Evolutionary conservation across 352 stramenopile species (phyloP).

Genomic region (Phytophthora ohioensis): DNA sequence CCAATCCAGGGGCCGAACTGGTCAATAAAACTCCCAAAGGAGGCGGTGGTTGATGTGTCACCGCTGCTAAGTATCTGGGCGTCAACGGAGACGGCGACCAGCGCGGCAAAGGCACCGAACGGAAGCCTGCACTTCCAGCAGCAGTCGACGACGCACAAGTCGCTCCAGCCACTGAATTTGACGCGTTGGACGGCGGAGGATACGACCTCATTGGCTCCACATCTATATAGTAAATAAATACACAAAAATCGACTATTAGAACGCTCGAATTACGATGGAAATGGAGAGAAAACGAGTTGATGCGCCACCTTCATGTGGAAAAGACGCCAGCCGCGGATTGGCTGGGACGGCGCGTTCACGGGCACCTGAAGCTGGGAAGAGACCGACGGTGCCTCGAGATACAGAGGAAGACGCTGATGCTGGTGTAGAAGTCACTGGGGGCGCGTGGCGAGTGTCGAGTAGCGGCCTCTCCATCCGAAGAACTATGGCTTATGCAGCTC

Average conservation of each 20-base stretch:
- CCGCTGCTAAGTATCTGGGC: conserved; percentile 33
- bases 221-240: conserved; percentile 19
- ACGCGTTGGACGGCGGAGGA: conserved; percentile 13
- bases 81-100: conserved; percentile 39
- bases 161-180: conserved; percentile 9
- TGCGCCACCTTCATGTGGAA: conserved; percentile 39
- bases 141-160: conserved; percentile 15
- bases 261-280: background rate
- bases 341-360: conserved; percentile 24
- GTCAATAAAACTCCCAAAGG: conserved; percentile 27
- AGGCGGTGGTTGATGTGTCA: conserved; percentile 22
- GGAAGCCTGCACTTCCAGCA: conserved; percentile 17
- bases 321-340: conserved; percentile 29
- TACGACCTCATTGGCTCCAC: conserved; percentile 33
- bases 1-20: conserved; percentile 14
- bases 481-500: background rate
- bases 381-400: conserved; percentile 18
- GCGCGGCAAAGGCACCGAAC: conserved; percentile 24
- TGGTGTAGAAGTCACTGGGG: background rate
- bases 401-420: conserved; percentile 11
- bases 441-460: conserved; percentile 20
- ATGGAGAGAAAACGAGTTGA: background rate
- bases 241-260: conserved; percentile 2
- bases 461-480: conserved; percentile 35
- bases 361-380: conserved; percentile 19